Percentiles rank a stretch among this genome's conserved stretches.
phyloP scores from a whole-genome alignment of 164 flowering plant species.

The Piper betle region DNA sequence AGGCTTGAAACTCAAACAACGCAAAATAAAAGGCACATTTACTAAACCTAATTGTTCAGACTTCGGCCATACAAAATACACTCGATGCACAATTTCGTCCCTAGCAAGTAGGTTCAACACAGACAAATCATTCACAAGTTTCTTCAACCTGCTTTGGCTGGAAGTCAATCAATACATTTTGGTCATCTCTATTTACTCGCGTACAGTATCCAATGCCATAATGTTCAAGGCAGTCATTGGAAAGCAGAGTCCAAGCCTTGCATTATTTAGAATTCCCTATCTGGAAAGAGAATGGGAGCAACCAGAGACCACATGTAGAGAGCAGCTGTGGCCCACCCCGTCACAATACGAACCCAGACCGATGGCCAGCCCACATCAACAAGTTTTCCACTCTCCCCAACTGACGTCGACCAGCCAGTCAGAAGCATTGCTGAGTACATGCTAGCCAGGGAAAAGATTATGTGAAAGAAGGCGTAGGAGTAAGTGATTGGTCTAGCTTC shows the following conservation, averaged over 20 bases:
- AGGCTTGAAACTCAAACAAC: no score
- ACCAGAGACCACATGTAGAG: slow-evolving; percentile 83
- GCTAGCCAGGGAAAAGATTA: slow-evolving; percentile 96
- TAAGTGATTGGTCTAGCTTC: slow-evolving; percentile 60
- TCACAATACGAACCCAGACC: slow-evolving; percentile 82
- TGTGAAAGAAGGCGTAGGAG: slow-evolving; percentile 89
- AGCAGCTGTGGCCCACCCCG: slow-evolving; percentile 90
- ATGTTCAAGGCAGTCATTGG: no score
- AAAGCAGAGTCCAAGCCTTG: background rate
- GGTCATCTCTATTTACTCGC: no score
- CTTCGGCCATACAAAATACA: no score
- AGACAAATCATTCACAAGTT: no score
- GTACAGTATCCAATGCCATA: background rate
- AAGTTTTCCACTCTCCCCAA: slow-evolving; percentile 90
- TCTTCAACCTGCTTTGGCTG: no score
- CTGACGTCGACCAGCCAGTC: slow-evolving; percentile 97
- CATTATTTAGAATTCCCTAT: slow-evolving; percentile 61
- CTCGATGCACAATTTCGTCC: no score
- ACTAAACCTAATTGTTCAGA: no score
- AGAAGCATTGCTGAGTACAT: slow-evolving; percentile 99
- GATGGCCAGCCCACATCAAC: slow-evolving; percentile 99
- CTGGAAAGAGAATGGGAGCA: slow-evolving; percentile 85
- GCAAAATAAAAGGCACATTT: no score
- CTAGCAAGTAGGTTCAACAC: no score
- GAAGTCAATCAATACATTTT: no score